Percentiles rank a stretch among this genome's conserved stretches.
These are phyloP conservation scores for Agapanthus africanus DNA, from an alignment of 106 monocot genomes.

Conservation along the genomic window DNA sequence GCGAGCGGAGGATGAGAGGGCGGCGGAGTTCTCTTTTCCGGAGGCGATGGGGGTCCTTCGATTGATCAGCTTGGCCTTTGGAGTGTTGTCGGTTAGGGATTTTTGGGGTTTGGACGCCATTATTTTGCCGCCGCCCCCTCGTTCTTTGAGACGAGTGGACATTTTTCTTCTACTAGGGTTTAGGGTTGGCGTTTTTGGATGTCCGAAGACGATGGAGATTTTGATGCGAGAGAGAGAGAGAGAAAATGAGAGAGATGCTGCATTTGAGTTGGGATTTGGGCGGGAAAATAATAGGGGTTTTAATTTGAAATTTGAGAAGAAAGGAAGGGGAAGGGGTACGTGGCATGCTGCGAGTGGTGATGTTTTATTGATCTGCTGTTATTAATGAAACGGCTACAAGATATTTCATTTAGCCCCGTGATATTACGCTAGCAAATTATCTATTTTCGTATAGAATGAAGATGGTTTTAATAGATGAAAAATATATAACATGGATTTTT, in stretches of 20 bases:
- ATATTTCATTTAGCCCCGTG: too few relatives aligned
- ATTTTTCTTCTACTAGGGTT: conserved; percentile 18
- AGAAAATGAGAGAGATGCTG: background rate
- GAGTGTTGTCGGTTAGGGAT: conserved; percentile 8
- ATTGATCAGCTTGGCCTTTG: conserved; percentile 8
- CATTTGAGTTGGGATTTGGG: background rate
- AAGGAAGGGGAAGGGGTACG: background rate
- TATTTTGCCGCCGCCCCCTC: conserved; percentile 61
- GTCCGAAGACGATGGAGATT: too few relatives aligned
- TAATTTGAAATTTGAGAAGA: background rate
- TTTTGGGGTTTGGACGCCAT: conserved; percentile 39
- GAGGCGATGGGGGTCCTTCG: conserved; percentile 3
- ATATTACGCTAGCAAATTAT: too few relatives aligned
- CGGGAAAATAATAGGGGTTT: background rate
- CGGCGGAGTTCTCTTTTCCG: conserved; percentile 21
- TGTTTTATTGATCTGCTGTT: background rate
- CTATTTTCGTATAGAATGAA: too few relatives aligned
- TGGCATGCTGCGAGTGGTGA: background rate
- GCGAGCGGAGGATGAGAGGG: background rate
- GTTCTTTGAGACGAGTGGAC: conserved; percentile 57
- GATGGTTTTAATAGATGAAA: too few relatives aligned
- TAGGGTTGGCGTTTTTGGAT: conserved; percentile 9
- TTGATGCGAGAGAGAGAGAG: background rate
- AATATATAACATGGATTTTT: too few relatives aligned
- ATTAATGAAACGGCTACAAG: too few relatives aligned